Evolutionary conservation across 2,329 filamentous ascomycete genomes (phyloP), one percentile per base, ranked within the genome.

Genomic region (Setomelanomma holmii): DNA sequence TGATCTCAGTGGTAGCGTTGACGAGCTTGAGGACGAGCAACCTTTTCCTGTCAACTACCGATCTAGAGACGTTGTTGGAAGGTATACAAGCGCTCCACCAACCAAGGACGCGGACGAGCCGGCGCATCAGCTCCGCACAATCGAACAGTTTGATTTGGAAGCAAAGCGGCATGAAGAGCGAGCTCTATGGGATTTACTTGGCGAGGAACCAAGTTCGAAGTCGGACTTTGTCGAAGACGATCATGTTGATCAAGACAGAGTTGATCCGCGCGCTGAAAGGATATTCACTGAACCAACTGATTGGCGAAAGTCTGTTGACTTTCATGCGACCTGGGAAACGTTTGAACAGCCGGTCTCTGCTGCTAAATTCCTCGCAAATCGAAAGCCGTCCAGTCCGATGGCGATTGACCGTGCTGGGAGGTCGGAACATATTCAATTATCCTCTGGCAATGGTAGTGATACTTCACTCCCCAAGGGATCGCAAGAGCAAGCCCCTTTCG

Each of bases 281-380:
- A 59, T 46, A 60, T 58, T 47, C 59, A 75, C 57, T 40, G 75
- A 79, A 10, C 48, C 75, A 8, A 61, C 72, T n/a, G 70, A 79
- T 43, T 85, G 83, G 83, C 76, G 80, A 44, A 73, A 74, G 21
- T 72, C 69, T 43, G 71, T 75, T 1, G 63, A 80, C 1, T 83
- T 80, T 45, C 76, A 73, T 40, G 73, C 77, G 16, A 75, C 79
- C 24, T 85, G 83, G 83, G 82, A 85, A 60, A 62, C 62, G n/a
- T 52, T 58, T 34, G 42, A 43, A 0, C 55, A 38, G 4, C 61
- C 63, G 16, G 55, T 71, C 1, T 52, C 59, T 3, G 20, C 19
- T 6, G 43, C 54, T 3, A 58, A 27, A 3, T 68, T 74, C 38
- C 10, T 53, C 11, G 55, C 53, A 6, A 69, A 67, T 22, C 57